Evolutionary conservation across 257 asterid species (phyloP), one percentile per base, ranked within the genome.

Genomic region (Solanum pimpinellifolium): DNA sequence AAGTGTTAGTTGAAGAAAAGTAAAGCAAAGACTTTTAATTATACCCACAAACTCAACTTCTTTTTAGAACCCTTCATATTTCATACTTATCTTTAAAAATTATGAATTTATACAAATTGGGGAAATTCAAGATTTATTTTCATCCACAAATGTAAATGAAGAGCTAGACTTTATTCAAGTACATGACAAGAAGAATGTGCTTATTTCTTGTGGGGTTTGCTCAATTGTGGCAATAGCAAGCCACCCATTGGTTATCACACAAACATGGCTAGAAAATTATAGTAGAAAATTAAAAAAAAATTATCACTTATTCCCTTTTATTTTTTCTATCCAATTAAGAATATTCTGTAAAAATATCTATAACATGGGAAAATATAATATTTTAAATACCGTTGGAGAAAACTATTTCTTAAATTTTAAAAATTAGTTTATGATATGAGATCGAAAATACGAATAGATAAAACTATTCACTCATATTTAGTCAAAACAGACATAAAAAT

Each of bases 161-260:
- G 42, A 27, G 68, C 44, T 47, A 80, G 68, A 29, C 25, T 18
- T 70, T 47, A 4, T 47, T 29, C 68, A 80, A 80, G 68, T 47
- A 47, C 8, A 29, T 47, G 20, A 5, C 85, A 80, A 80, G 44
- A 80, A 80, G 85, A 80, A 47, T 16, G 44, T 47, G 85, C 29
- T 80, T 18, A 80, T 80, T 47, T 47, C 25, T 23, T 5, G 91
- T 90, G 91, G 95, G 91, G 86, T 87, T 80, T 87, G 82, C 14
- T 49, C 69, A 41, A 80, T 75, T 91, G 60, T 70, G 77, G 90
- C 86, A 88, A 88, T 88, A 86, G 68, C 89, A 94, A 87, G 74
- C 93, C 96, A 94, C 91, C 60, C 93, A 89, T 59, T 85, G 88
- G 85, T 90, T 90, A 92, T 93, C 93, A 87, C 83, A 73, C 31